Conservation (phyloP, 2,329 filamentous ascomycete genomes). For the Epichloe bromicola region DNA sequence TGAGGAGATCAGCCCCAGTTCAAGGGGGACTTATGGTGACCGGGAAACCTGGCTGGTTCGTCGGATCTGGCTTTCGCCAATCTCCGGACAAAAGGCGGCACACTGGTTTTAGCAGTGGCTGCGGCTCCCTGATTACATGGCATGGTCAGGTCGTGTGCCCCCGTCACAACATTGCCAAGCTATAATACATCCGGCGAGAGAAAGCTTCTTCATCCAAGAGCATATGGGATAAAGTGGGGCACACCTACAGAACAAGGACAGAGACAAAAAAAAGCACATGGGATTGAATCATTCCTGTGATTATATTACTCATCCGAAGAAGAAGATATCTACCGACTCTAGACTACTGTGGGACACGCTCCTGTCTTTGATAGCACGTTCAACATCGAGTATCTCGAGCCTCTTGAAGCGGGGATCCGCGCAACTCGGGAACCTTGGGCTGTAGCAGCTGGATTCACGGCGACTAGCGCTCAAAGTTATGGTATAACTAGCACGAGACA, state of each 20-base stretch:
- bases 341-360: slow-evolving; percentile 19
- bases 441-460: slow-evolving; percentile 40
- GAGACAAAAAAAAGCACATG: slow-evolving; percentile 1
- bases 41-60: not conserved
- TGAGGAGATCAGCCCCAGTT: not conserved
- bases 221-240: not conserved
- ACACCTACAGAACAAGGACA: not conserved
- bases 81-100: not conserved
- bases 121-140: not conserved
- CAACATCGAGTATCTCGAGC: slow-evolving; percentile 16
- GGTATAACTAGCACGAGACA: slow-evolving; percentile 51
- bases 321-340: slow-evolving; percentile 15
- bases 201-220: not conserved
- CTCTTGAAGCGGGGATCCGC: slow-evolving; percentile 21
- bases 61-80: not conserved
- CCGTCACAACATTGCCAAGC: not conserved
- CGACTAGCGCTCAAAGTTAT: slow-evolving; percentile 48
- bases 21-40: not conserved
- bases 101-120: not conserved
- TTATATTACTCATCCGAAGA: slow-evolving; percentile 13
- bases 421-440: slow-evolving; percentile 27
- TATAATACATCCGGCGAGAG: not conserved
- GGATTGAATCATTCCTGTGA: slow-evolving; percentile 1
- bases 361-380: slow-evolving; percentile 33
- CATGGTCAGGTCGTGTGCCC: not conserved